phyloP scores from a whole-genome alignment of 768 basidiomycete genomes.

The Agrocybe praecox region DNA sequence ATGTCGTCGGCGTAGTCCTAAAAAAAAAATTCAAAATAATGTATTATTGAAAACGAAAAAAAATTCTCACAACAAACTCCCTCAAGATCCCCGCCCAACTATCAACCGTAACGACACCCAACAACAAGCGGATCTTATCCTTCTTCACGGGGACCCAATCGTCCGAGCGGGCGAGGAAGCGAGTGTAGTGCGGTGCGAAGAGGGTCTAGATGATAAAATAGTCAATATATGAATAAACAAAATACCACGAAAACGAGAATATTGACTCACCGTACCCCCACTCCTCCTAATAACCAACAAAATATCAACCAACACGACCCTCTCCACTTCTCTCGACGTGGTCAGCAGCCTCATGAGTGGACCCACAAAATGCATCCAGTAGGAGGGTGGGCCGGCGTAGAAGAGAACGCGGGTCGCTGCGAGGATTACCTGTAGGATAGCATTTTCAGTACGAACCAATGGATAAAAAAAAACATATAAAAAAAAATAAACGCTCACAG shows the following conservation, averaged over 20 bases:
- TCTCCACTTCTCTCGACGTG: conserved; percentile 69
- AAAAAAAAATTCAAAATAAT: not conserved
- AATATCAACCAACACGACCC: conserved; percentile 75
- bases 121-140: conserved; percentile 75
- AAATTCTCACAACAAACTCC: conserved; percentile 76
- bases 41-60: not conserved
- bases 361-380: conserved; percentile 56
- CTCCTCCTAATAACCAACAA: conserved; percentile 53
- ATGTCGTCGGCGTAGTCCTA: conserved; percentile 85
- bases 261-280: conserved; percentile 60
- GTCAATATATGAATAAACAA: not conserved
- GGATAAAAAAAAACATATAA: not conserved
- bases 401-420: conserved; percentile 75
- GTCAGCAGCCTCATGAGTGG: conserved; percentile 79
- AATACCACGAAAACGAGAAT: not conserved
- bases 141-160: conserved; percentile 71
- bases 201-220: conserved; percentile 46
- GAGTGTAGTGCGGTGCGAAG: conserved; percentile 61
- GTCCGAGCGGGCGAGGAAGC: conserved; percentile 70
- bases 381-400: conserved; percentile 65
- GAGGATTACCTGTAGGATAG: conserved; percentile 65
- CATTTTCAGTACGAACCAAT: no score
- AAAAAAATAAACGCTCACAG: conserved; percentile 50
- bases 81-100: conserved; percentile 73
- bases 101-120: conserved; percentile 63